Percentiles rank a stretch among this genome's conserved stretches.
These are phyloP conservation scores for Aspergillus mulundensis DNA, from an alignment of 495 filamentous ascomycete genomes.

Conservation along the genomic window DNA sequence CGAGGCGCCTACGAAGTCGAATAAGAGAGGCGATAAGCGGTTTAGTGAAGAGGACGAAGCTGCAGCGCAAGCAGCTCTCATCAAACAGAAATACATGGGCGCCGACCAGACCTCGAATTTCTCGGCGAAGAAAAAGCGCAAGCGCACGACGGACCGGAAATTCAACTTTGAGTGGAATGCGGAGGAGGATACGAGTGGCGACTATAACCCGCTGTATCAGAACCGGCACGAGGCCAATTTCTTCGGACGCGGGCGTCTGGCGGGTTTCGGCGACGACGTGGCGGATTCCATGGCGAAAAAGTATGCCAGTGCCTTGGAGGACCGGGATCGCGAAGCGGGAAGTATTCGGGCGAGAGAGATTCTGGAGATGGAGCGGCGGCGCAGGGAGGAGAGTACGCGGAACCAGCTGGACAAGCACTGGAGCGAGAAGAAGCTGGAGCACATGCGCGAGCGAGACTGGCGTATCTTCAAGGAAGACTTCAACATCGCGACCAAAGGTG, in stretches of 20 bases:
- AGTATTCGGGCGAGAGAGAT: constrained; percentile 71
- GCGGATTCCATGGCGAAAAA: constrained; percentile 64
- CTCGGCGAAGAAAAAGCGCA: constrained; percentile 93
- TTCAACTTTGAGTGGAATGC: constrained; percentile 99
- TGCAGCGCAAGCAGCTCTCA: constrained; percentile 64
- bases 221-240: constrained; percentile 68
- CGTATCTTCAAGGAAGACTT: constrained; percentile 99
- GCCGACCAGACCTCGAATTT: constrained; percentile 83
- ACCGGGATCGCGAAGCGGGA: constrained; percentile 78
- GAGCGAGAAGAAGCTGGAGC: constrained; percentile 92
- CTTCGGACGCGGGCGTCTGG: constrained; percentile 75
- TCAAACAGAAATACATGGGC: constrained; percentile 88
- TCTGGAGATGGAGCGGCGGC: constrained; percentile 80
- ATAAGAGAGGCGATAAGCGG: constrained; percentile 48
- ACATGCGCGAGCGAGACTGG: constrained; percentile 99
- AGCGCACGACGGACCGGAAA: constrained; percentile 89
- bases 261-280: constrained; percentile 77
- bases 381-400: constrained; percentile 70
- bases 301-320: constrained; percentile 74
- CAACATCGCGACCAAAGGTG: constrained; percentile 90
- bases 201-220: constrained; percentile 87
- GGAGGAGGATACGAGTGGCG: constrained; percentile 89
- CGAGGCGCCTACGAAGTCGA: constrained; percentile 37
- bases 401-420: constrained; percentile 84
- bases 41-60: constrained; percentile 55